phyloP scores from a whole-genome alignment of 2,329 filamentous ascomycete genomes.

The Trichoderma guizhouense region DNA sequence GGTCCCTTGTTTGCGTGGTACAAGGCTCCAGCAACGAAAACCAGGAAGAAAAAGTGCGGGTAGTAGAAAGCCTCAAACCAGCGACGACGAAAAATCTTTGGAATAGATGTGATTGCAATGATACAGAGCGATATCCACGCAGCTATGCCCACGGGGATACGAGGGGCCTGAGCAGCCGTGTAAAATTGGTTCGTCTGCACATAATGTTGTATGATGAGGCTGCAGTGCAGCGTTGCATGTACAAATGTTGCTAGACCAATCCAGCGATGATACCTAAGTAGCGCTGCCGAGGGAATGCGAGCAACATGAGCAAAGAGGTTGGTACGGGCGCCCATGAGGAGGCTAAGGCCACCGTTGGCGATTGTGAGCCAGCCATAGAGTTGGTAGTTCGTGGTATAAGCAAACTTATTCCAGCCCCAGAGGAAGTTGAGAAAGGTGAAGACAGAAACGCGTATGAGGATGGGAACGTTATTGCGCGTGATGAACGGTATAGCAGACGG shows the following conservation, averaged over 20 bases:
- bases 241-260: not conserved
- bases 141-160: conserved; percentile 24
- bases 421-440: conserved; percentile 26
- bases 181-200: conserved; percentile 24
- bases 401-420: conserved; percentile 24
- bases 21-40: not conserved
- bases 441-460: conserved; percentile 21
- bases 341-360: conserved; percentile 26
- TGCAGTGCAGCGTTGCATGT: conserved; percentile 25
- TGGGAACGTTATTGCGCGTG: conserved; percentile 20
- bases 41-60: not conserved
- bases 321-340: conserved; percentile 25
- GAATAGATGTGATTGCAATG: conserved; percentile 24
- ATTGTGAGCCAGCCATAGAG: conserved; percentile 29
- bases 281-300: not conserved
- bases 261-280: not conserved
- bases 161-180: conserved; percentile 15
- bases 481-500: not conserved
- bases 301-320: conserved; percentile 22
- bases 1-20: not conserved
- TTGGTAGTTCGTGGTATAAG: conserved; percentile 27
- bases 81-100: not conserved
- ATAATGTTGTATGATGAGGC: conserved; percentile 23
- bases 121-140: conserved; percentile 23
- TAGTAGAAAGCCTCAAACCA: not conserved